These are phyloP conservation scores for Nelumbo lutea DNA, from an alignment of 164 flowering plant species.

Conservation along the genomic window DNA sequence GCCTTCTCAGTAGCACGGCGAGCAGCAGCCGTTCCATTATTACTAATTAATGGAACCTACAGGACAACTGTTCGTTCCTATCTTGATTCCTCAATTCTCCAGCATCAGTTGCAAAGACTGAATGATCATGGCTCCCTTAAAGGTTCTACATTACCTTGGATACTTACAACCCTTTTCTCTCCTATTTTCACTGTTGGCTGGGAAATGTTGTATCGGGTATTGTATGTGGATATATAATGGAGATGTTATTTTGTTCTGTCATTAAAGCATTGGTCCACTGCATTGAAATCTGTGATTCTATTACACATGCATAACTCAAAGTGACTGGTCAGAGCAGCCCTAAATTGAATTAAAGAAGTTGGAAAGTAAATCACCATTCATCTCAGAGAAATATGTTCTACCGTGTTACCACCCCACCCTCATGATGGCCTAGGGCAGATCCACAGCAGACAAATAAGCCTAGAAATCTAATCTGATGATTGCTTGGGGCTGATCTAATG, in stretches of 20 bases:
- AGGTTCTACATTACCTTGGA: conserved; percentile 38
- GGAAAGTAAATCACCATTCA: no score
- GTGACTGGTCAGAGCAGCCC: no score
- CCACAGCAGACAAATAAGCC: no score
- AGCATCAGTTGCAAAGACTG: conserved; percentile 85
- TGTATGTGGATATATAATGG: background rate
- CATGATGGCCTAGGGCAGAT: no score
- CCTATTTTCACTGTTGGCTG: background rate
- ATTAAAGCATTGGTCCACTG: background rate
- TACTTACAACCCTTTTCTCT: background rate
- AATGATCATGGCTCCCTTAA: conserved; percentile 66
- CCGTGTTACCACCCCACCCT: no score
- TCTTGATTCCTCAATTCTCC: conserved; percentile 88
- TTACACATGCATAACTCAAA: background rate
- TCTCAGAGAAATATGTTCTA: no score
- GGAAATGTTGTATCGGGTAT: background rate
- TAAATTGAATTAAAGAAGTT: no score
- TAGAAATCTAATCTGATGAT: no score
- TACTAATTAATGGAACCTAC: conserved; percentile 93
- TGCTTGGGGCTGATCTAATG: no score
- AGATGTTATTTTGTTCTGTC: background rate
- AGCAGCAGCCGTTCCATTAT: conserved; percentile 90
- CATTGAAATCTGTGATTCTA: background rate
- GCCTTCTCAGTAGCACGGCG: conserved; percentile 92
- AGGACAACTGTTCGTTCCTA: conserved; percentile 71